Conservation (phyloP, 1,139 yeast species). For the Hansenula sp. region DNA sequence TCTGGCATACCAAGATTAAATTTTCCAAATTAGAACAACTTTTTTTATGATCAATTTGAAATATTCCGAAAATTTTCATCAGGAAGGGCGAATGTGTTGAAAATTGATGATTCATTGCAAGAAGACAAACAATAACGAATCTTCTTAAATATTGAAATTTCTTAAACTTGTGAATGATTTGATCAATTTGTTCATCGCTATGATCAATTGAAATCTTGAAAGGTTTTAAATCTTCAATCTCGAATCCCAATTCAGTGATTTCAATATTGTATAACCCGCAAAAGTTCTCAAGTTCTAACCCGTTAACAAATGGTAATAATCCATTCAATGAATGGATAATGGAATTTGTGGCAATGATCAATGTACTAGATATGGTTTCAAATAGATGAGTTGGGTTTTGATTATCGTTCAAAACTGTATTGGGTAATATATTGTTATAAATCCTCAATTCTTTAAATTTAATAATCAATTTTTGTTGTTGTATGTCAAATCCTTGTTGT, state of each 20-base stretch:
- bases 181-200: constrained; percentile 17
- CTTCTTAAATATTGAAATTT: constrained; percentile 35
- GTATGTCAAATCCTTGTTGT: constrained; percentile 17
- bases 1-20: not conserved
- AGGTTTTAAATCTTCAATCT: constrained; percentile 14
- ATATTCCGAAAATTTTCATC: constrained; percentile 7
- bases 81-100: not conserved
- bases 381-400: constrained; percentile 26
- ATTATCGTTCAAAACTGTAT: constrained; percentile 2
- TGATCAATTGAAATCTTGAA: constrained; percentile 8
- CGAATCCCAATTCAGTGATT: constrained; percentile 19
- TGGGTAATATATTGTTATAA: constrained; percentile 8
- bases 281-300: constrained; percentile 34
- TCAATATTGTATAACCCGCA: constrained; percentile 37
- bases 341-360: constrained; percentile 20
- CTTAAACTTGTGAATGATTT: constrained; percentile 27
- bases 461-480: constrained; percentile 13
- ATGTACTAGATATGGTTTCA: constrained; percentile 27
- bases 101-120: constrained; percentile 29
- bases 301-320: constrained; percentile 26
- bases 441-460: constrained; percentile 18
- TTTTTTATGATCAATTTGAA: constrained; percentile 3
- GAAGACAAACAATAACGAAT: constrained; percentile 35
- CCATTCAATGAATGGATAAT: constrained; percentile 23
- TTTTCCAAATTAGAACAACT: not conserved